Evolutionary conservation across 495 filamentous ascomycete genomes (phyloP).

Genomic region (Penicillium desertorum): DNA sequence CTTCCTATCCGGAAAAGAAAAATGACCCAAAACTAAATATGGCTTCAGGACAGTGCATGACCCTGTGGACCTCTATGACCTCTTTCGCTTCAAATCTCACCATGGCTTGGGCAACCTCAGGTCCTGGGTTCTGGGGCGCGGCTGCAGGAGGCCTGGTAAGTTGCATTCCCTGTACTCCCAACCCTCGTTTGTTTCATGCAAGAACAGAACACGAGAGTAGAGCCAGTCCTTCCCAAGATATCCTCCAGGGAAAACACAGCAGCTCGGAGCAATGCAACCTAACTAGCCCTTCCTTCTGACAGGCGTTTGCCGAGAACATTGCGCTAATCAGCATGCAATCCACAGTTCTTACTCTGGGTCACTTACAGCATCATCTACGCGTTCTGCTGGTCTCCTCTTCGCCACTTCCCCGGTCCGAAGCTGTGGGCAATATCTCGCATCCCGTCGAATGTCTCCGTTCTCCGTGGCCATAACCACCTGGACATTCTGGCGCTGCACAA

Average conservation of each 20-base stretch:
- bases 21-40: conserved; percentile 12
- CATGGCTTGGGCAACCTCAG: conserved; percentile 17
- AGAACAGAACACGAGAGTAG: conserved; percentile 20
- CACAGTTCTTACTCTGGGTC: conserved; percentile 19
- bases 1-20: background rate
- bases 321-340: conserved; percentile 8
- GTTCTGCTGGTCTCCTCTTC: conserved; percentile 51
- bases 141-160: conserved; percentile 28
- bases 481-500: conserved; percentile 32
- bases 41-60: conserved; percentile 12
- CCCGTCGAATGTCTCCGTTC: conserved; percentile 29
- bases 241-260: background rate
- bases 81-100: conserved; percentile 3
- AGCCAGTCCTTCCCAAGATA: background rate
- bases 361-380: conserved; percentile 39
- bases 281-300: background rate
- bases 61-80: conserved; percentile 4
- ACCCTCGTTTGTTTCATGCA: conserved; percentile 12
- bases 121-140: conserved; percentile 16
- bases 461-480: conserved; percentile 25
- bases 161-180: conserved; percentile 22
- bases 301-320: no score
- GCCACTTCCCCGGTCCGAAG: conserved; percentile 52
- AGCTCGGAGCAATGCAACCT: conserved; percentile 1
- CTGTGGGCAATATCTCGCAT: conserved; percentile 42